Evolutionary conservation across 352 stramenopile genomes (phyloP), one percentile per base, ranked within the genome.

Genomic region (Phytophthora pinifolia): DNA sequence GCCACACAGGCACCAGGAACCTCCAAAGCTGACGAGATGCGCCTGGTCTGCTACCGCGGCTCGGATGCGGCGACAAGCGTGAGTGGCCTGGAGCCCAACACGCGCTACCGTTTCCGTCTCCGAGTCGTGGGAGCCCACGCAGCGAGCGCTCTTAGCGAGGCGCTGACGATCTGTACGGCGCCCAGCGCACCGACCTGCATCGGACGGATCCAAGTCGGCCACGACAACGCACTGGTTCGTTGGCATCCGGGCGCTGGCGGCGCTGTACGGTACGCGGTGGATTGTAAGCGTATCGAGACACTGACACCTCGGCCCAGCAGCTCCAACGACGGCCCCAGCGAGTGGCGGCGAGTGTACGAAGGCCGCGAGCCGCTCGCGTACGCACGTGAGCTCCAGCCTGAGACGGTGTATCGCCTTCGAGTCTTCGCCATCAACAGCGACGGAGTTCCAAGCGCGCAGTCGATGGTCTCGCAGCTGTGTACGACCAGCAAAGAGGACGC

Each of bases 361-460:
- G 88, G 87, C 22, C 75, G 65, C 38, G 84, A 97, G 10, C 72
- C 67, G 8, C 52, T 91, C 10, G 72, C 81, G 1, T 80, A 64
- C 10, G 52, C 96, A 8, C 55, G 51, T 4, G 86, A 91, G 5
- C 61, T 97, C 22, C 41, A 82, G 27, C 70, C 85, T 6, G 89
- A 88, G 54, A 86, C 75, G 9, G 79, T 96, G 1, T 97, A 97
- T 64, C 86, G 86, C 5, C 62, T 96, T 15, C 77, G 86, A 6
- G 81, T 96, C 7, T 83, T 89, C 12, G 86, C 85, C 6, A 53
- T 96, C 43, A 97, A 97, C 53, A 67, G 62, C 9, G 62, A 75
- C 0, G 80, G 80, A 2, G 33, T 77, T 2, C 33, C 43, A 13
- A 95, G 86, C 36, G 72, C 79, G 20, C 85, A 92, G 58, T 93